Evolutionary conservation across 345 rosid species (phyloP), one percentile per base, ranked within the genome.

Genomic region (Kernera saxatilis): DNA sequence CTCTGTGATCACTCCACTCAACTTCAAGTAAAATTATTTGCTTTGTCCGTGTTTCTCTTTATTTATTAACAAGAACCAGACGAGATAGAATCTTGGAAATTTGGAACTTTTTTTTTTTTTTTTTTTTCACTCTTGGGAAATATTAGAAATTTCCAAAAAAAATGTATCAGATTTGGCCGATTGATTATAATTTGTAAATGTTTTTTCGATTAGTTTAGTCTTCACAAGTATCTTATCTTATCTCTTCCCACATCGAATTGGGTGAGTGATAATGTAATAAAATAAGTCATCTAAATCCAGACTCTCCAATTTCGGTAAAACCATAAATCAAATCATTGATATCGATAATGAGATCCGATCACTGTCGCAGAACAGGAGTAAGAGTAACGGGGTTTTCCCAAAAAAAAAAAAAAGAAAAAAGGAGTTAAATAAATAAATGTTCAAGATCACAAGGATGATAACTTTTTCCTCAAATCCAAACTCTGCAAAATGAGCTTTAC

Each of bases 41-140:
- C 44, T 51, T 61, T 41, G 75, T 21, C 35, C 15, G 44, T 51
- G 19, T 19, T 23, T 50, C 41, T 70, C 51, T 32, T 37, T 27
- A 14, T 49, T 18, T 35, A 36, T 27, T 14, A 15, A 59, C 48
- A n/a, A 23, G 36, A 23, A 15, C 22, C 30, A 60, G 27, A 49
- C 15, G 4, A 57, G 66, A n/a, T n/a, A 46, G 30, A 36, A 70
- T 70, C 64, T 67, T 68, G 30, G 45, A n/a, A n/a, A n/a, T n/a
- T n/a, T n/a, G n/a, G 30, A 58, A 23, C 1, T 5, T 2, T 1
- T 17, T 15, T 40, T 25, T 6, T 18, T 13, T 61, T 32, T 23
- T 21, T 5, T 46, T 17, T 25, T 8, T 40, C 35, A 13, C 19
- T 69, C 53, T 39, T 5, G 64, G 46, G 9, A 32, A 55, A 44